Evolutionary conservation across 1,284 basidiomycete genomes (phyloP), one percentile per base, ranked within the genome.

Genomic region (Boletus sp.): DNA sequence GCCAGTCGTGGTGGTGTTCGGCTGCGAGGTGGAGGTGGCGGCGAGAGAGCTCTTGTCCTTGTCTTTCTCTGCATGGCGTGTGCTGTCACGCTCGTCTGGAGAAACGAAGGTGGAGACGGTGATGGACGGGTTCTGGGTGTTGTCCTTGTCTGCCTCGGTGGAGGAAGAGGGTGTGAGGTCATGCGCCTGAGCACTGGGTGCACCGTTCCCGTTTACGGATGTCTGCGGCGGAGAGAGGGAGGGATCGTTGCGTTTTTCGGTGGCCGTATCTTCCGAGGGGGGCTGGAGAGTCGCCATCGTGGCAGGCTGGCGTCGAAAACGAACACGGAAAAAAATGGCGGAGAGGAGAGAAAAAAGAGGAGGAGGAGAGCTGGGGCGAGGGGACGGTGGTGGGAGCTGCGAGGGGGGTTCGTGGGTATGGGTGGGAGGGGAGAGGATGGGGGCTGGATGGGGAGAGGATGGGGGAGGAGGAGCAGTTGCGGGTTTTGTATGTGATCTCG

Each of bases 21-120:
- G 67, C 38, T 67, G 67, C 9, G 47, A 64, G 39, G 59, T 61
- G 5, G 69, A 69, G 59, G 68, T 72, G 65, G 57, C 66, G 55
- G 61, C 63, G 17, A 74, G 64, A 10, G 76, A 77, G 48, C 66
- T 71, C 54, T 68, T 70, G 57, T 68, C 67, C 59, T 70, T 72
- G 57, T 75, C 73, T 49, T 71, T 74, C 43, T 73, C 56, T 56
- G 55, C 45, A 52, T 64, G 54, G 57, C 61, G 61, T 35, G 57
- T 48, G 53, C 63, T 57, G 59, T 69, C 57, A 58, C 60, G 57
- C 60, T 65, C 63, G 51, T 63, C 65, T 49, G 66, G 65, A 29
- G 58, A 62, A 48, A 63, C 65, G 40, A 64, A 68, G 36, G 62
- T 67, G 34, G 59, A 55, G 51, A 55, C 57, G 44, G 57, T 57